These are phyloP conservation scores for Nitzschia sp. DNA, from an alignment of 108 stramenopile species.

Conservation along the genomic window DNA sequence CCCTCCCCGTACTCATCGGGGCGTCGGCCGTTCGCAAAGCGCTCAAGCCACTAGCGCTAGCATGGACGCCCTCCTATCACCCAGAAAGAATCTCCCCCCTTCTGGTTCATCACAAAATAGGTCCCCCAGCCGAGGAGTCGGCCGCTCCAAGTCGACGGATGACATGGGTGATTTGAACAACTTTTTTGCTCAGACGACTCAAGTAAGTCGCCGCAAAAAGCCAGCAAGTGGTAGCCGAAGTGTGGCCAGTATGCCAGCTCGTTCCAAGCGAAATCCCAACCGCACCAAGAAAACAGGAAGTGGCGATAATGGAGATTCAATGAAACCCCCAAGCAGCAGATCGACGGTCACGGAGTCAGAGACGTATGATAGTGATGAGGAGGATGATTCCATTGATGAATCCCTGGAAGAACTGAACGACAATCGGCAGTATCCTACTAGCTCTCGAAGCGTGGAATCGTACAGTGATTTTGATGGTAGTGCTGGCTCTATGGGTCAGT, in stretches of 20 bases:
- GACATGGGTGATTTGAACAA: constrained; percentile 17
- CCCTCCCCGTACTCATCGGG: constrained; percentile 4
- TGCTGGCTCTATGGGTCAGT: background rate
- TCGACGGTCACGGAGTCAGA: background rate
- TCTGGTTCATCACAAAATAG: background rate
- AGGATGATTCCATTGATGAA: constrained; percentile 23
- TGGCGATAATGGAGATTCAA: background rate
- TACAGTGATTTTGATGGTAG: background rate
- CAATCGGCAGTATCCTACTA: background rate
- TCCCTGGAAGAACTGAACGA: constrained; percentile 20
- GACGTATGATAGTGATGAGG: constrained; percentile 9
- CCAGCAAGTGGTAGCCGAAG: constrained; percentile 7
- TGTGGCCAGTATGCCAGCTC: constrained; percentile 22
- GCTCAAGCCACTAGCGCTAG: background rate
- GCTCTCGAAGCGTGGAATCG: background rate
- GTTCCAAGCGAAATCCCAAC: background rate
- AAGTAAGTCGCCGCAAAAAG: constrained; percentile 17
- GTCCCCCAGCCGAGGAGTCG: constrained; percentile 2
- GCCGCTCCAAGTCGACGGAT: constrained; percentile 18
- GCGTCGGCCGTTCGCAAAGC: constrained; percentile 16
- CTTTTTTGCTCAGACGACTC: background rate
- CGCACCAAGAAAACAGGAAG: background rate
- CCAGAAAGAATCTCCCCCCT: background rate
- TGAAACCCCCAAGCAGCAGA: constrained; percentile 11
- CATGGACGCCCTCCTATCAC: constrained; percentile 3